These are phyloP conservation scores for Tetrahymena malaccensis DNA, from an alignment of 73 alveolate species.

Conservation along the genomic window DNA sequence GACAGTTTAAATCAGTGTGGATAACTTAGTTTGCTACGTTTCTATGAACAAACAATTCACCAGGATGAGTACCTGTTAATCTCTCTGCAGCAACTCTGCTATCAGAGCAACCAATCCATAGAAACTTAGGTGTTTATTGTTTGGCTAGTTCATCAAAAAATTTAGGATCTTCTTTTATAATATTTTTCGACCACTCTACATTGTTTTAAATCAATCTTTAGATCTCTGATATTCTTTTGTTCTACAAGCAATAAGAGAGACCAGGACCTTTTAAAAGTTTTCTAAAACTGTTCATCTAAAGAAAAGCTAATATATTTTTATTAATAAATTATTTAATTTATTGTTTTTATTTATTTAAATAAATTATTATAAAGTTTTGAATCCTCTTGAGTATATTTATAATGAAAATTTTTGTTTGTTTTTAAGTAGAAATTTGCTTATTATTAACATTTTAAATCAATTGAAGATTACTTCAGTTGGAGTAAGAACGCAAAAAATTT, in stretches of 20 bases:
- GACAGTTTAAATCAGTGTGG: conserved; percentile 12
- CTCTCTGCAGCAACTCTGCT: conserved; percentile 24
- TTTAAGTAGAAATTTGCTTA: background rate
- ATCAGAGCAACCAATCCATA: conserved; percentile 38
- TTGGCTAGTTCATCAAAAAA: conserved; percentile 17
- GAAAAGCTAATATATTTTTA: background rate
- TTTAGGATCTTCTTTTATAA: conserved; percentile 1
- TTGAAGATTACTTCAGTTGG: background rate
- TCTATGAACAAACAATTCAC: conserved; percentile 13
- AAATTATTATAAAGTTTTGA: background rate
- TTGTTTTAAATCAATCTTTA: background rate
- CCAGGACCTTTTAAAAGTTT: background rate
- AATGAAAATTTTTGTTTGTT: background rate
- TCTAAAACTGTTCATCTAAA: background rate
- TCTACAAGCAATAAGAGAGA: background rate
- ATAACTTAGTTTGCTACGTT: conserved; percentile 12
- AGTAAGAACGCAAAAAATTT: background rate
- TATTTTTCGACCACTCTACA: background rate
- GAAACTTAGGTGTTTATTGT: conserved; percentile 19
- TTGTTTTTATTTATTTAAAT: background rate
- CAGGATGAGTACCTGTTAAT: conserved; percentile 9
- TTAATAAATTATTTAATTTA: background rate
- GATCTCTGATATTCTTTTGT: background rate
- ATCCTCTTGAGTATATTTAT: background rate
- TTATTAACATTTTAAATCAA: no score